These are phyloP conservation scores for Chaetomium sp. DNA, from an alignment of 2,329 filamentous ascomycete species.

Conservation along the genomic window DNA sequence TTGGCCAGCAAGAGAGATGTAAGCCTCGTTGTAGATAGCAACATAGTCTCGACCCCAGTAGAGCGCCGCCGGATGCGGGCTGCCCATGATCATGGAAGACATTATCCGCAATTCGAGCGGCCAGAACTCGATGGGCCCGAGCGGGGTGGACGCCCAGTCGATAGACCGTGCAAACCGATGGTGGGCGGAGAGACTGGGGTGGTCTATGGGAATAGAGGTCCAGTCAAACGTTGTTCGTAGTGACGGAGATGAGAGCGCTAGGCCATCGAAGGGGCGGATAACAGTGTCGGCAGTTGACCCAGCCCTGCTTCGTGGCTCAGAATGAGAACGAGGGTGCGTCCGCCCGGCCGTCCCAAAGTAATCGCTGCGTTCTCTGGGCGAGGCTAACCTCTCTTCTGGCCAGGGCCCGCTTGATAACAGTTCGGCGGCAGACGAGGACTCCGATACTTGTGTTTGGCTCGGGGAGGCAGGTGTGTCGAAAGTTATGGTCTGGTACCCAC, in stretches of 20 bases:
- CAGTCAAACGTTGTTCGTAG: slow-evolving; percentile 70
- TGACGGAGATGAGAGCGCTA: slow-evolving; percentile 40
- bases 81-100: slow-evolving; percentile 81
- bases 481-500: slow-evolving; percentile 51
- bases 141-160: slow-evolving; percentile 72
- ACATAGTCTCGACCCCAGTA: slow-evolving; percentile 77
- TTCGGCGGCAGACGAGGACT: slow-evolving; percentile 43
- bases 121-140: slow-evolving; percentile 78
- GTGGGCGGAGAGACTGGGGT: slow-evolving; percentile 64
- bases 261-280: slow-evolving; percentile 30
- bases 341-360: slow-evolving; percentile 47
- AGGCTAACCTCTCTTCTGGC: slow-evolving; percentile 40
- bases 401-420: slow-evolving; percentile 43
- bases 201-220: slow-evolving; percentile 69
- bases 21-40: slow-evolving; percentile 73
- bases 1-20: slow-evolving; percentile 69
- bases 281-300: slow-evolving; percentile 33
- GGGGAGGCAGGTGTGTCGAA: slow-evolving; percentile 45
- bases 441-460: slow-evolving; percentile 39
- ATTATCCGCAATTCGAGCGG: slow-evolving; percentile 70
- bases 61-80: slow-evolving; percentile 72
- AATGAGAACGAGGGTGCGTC: slow-evolving; percentile 30
- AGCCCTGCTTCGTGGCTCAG: slow-evolving; percentile 34
- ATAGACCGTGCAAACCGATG: slow-evolving; percentile 71
- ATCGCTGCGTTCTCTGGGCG: slow-evolving; percentile 37